phyloP scores from a whole-genome alignment of 148 eudicot species.

The Dianthus caryophyllus region DNA sequence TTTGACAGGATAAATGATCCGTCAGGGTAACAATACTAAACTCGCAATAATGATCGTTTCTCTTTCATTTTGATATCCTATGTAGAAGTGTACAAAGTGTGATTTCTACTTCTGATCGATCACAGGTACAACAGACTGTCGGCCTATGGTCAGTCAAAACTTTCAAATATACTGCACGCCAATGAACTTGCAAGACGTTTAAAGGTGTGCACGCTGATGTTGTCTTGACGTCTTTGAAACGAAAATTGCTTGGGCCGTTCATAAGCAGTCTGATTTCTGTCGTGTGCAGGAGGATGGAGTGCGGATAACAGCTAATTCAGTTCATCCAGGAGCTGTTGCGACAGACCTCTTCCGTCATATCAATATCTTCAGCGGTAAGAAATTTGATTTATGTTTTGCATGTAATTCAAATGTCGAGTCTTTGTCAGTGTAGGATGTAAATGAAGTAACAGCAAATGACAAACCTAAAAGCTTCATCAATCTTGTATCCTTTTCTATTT shows the following conservation, averaged over 20 bases:
- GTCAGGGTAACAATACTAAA: constrained; percentile 35
- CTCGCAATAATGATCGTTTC: not conserved
- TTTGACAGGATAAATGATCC: constrained; percentile 57
- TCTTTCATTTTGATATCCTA: not conserved
- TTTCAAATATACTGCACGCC: constrained; percentile 55
- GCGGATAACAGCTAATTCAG: constrained; percentile 56
- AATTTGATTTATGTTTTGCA: not conserved
- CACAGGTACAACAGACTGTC: constrained; percentile 43
- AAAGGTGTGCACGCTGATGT: constrained; percentile 32
- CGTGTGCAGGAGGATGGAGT: constrained; percentile 47
- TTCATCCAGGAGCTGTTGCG: constrained; percentile 57
- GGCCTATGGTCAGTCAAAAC: constrained; percentile 65
- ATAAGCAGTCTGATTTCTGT: too few species aligned
- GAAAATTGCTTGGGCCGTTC: too few species aligned
- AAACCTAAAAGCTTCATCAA: not conserved
- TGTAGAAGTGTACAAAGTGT: not conserved
- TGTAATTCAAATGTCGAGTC: too few species aligned
- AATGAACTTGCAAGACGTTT: constrained; percentile 47
- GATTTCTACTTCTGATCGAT: constrained; percentile 1
- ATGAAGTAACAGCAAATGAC: not conserved
- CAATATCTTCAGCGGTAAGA: constrained; percentile 34
- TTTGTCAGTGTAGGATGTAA: too few species aligned
- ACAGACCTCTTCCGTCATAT: constrained; percentile 57
- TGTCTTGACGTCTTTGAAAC: not conserved
- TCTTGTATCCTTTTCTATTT: constrained; percentile 1